Percentiles rank a stretch among this genome's conserved stretches.
Evolutionary conservation across 805 yeast species (phyloP).

Genomic region (Candida yuanshanica): DNA sequence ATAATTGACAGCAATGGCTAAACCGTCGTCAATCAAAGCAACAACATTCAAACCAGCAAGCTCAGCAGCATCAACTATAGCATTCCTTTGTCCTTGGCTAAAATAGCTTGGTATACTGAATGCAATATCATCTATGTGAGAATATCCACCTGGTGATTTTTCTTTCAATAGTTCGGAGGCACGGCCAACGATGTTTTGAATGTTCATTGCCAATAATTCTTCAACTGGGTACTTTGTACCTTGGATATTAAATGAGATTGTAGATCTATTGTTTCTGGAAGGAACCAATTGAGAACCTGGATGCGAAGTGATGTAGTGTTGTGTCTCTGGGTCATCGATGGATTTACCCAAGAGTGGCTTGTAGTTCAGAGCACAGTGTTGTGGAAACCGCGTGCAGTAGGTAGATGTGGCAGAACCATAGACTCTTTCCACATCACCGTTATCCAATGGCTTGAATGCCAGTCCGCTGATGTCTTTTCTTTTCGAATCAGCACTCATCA

Average conservation of each 20-base stretch:
- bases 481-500: constrained; percentile 85
- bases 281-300: constrained; percentile 51
- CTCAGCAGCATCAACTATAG: constrained; percentile 66
- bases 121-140: constrained; percentile 58
- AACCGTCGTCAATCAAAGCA: constrained; percentile 80
- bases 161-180: constrained; percentile 57
- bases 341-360: constrained; percentile 70
- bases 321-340: constrained; percentile 39
- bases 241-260: constrained; percentile 52
- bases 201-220: constrained; percentile 79
- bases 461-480: constrained; percentile 84
- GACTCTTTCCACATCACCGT: constrained; percentile 51
- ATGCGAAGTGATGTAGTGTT: constrained; percentile 45
- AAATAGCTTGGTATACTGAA: constrained; percentile 75
- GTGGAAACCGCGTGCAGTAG: constrained; percentile 69
- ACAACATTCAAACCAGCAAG: constrained; percentile 62
- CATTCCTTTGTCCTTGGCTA: constrained; percentile 56
- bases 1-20: constrained; percentile 85
- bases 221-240: constrained; percentile 54
- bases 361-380: constrained; percentile 55
- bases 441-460: constrained; percentile 45
- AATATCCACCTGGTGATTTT: constrained; percentile 43
- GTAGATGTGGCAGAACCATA: constrained; percentile 76
- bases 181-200: constrained; percentile 58
- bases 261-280: constrained; percentile 39